Percentiles rank a stretch among this genome's conserved stretches.
Evolutionary conservation across 371 early-diverging fungal species (phyloP).

Genomic region (Apophysomyces elegans): DNA sequence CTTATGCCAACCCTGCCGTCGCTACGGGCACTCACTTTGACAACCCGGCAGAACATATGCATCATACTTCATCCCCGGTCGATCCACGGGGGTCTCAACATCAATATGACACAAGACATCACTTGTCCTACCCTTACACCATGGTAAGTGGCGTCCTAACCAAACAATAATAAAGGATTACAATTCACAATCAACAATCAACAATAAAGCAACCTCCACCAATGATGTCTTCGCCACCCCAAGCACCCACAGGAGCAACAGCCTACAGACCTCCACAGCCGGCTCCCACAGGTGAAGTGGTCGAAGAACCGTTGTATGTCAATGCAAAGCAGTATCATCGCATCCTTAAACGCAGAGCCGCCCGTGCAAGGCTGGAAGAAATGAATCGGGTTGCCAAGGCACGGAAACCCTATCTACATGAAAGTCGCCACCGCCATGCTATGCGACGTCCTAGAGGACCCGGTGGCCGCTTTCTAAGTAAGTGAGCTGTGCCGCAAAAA

Average conservation of each 20-base stretch:
- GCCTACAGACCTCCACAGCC: constrained; percentile 2
- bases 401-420: constrained; percentile 88
- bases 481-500: constrained; percentile 11
- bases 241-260: neutral
- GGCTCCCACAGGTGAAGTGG: constrained; percentile 41
- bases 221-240: constrained; percentile 7
- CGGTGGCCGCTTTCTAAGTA: constrained; percentile 81
- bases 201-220: constrained; percentile 4
- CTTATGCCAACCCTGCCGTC: constrained; percentile 6
- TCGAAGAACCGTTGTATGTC: constrained; percentile 78
- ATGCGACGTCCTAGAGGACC: constrained; percentile 94
- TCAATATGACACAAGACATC: constrained; percentile 5
- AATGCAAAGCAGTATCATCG: constrained; percentile 95
- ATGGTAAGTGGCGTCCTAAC: neutral
- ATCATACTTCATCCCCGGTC: constrained; percentile 1
- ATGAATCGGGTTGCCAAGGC: constrained; percentile 56
- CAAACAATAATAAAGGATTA: neutral
- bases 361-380: constrained; percentile 69
- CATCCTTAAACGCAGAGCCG: constrained; percentile 84
- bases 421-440: constrained; percentile 96
- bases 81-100: constrained; percentile 9
- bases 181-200: neutral
- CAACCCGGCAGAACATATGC: constrained; percentile 9
- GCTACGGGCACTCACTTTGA: constrained; percentile 6
- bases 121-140: constrained; percentile 1